Evolutionary conservation across 331 rosid genomes (phyloP), one percentile per base, ranked within the genome.

Genomic region (Erythrophleum ivorense): DNA sequence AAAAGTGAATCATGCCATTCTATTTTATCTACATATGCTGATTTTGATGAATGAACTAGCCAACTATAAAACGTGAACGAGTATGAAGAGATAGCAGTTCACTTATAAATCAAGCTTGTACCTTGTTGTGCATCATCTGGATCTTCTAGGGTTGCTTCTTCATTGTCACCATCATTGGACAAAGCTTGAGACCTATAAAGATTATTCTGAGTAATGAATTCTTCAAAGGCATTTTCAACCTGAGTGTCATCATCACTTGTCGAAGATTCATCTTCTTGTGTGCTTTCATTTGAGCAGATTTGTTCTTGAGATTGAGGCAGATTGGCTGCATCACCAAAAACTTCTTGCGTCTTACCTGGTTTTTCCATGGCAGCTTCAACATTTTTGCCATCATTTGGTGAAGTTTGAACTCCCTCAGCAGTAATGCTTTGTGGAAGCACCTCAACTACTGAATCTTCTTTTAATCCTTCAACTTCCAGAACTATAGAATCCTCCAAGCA

Each of bases 161-260:
- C 78, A 69, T 66, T 69, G 74, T 46, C 49, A 49, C 74, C 84
- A 36, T 60, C 79, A 12, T 64, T 69, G 50, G 74, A 74, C 71
- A 68, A 38, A 78, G 69, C 74, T 45, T 62, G 80, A 71, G 84
- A 78, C 75, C 57, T 80, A 21, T 77, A 87, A 14, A 75, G 74
- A 71, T 71, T 88, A 84, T 78, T 86, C 85, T 83, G 89, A 77
- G 86, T 55, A 57, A 80, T 53, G 78, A 87, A 84, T 73, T 77
- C 76, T 31, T 79, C 87, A 50, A 80, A 80, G 29, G 87, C 87
- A 34, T 68, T 70, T 72, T 48, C 72, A 82, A 36, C 82, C 81
- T 88, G 86, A 55, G 67, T 45, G 53, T 75, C 91, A 81, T 82
- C 86, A 16, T 84, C 88, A 53, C 87, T 90, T 68, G 85, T 68